A percentile compares a stretch with the other conserved stretches of the same genome.
Conservation (phyloP, 2,329 filamentous ascomycete species). For the Grosmannia huntii region DNA sequence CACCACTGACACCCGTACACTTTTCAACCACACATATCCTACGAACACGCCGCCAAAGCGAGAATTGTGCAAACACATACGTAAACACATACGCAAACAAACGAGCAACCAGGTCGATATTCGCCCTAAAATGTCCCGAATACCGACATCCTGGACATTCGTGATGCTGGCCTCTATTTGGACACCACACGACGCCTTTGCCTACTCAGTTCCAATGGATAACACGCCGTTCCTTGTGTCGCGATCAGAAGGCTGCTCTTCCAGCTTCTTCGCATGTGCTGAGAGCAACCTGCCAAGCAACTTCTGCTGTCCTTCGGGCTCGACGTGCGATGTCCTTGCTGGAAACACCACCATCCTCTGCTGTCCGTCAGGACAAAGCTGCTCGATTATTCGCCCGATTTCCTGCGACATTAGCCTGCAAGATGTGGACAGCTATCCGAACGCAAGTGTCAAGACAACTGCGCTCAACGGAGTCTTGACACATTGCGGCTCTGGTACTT, state of each 20-base stretch:
- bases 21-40: too few species aligned
- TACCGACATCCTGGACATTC: conserved; percentile 23
- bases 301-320: conserved; percentile 51
- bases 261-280: conserved; percentile 39
- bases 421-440: conserved; percentile 41
- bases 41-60: too few species aligned
- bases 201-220: conserved; percentile 21
- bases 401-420: conserved; percentile 53
- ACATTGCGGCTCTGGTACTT: conserved; percentile 42
- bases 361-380: conserved; percentile 48
- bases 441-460: conserved; percentile 53
- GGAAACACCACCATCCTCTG: conserved; percentile 56
- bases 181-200: conserved; percentile 16
- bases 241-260: conserved; percentile 1
- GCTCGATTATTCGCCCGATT: conserved; percentile 49
- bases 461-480: conserved; percentile 42
- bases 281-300: conserved; percentile 39
- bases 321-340: conserved; percentile 48
- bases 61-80: too few species aligned
- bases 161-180: conserved; percentile 14
- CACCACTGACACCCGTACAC: too few species aligned
- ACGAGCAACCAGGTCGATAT: too few species aligned
- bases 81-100: too few species aligned
- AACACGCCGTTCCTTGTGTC: background rate
- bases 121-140: background rate